These are phyloP conservation scores for Fusarium miscanthi DNA, from an alignment of 2,329 filamentous ascomycete species.

Conservation along the genomic window DNA sequence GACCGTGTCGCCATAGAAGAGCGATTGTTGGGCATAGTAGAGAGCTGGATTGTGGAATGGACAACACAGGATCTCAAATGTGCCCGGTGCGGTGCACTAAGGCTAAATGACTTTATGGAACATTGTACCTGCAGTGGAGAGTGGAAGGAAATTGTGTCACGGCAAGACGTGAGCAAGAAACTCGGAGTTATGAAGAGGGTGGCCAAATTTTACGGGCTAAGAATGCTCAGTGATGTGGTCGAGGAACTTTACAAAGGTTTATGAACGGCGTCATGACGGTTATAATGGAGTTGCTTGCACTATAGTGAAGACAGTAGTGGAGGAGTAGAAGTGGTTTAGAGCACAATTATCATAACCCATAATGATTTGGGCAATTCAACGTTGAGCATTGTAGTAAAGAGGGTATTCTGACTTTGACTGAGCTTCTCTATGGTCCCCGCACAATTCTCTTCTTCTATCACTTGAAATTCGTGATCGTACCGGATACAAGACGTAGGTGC, in stretches of 20 bases:
- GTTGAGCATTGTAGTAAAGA: neutral
- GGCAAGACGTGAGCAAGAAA: slow-evolving; percentile 71
- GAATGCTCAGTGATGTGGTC: slow-evolving; percentile 83
- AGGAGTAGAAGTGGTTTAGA: neutral
- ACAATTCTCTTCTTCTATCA: neutral
- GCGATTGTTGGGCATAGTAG: slow-evolving; percentile 78
- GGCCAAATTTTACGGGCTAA: slow-evolving; percentile 80
- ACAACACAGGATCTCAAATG: slow-evolving; percentile 91
- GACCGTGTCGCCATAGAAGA: slow-evolving; percentile 88
- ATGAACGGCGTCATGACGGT: slow-evolving; percentile 45
- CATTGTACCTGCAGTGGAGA: slow-evolving; percentile 92
- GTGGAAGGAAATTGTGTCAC: slow-evolving; percentile 80
- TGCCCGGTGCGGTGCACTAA: slow-evolving; percentile 73
- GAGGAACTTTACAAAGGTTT: slow-evolving; percentile 66
- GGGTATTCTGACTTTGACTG: neutral
- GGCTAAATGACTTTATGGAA: slow-evolving; percentile 94
- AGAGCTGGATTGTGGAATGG: slow-evolving; percentile 83
- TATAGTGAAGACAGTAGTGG: neutral
- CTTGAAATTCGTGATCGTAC: neutral
- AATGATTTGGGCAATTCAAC: neutral
- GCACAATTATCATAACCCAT: neutral
- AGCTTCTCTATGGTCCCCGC: neutral
- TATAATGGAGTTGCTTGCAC: slow-evolving; percentile 1
- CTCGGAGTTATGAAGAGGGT: slow-evolving; percentile 79
- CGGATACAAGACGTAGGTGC: neutral